phyloP scores from a whole-genome alignment of 257 asterid species.

The Solanum sitiens region DNA sequence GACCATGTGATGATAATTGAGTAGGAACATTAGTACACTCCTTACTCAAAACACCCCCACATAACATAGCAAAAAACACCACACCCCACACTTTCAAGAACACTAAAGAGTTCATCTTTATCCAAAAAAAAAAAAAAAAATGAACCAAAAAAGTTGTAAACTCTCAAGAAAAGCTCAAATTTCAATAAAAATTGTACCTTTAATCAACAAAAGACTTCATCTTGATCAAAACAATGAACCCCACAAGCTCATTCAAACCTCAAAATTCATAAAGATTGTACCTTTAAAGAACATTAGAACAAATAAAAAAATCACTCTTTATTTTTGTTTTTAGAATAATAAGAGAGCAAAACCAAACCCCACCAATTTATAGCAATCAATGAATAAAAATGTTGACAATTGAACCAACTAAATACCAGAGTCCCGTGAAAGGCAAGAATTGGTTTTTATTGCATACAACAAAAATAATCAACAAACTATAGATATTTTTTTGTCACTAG shows the following conservation, averaged over 20 bases:
- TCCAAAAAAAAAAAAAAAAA: neutral
- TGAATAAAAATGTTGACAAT: conserved; percentile 3
- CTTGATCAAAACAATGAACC: neutral
- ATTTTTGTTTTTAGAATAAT: neutral
- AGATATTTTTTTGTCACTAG: neutral
- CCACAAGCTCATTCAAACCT: neutral
- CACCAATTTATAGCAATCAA: conserved; percentile 4
- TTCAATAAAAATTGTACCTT: neutral
- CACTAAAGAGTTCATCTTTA: conserved; percentile 21
- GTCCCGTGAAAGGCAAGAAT: conserved; percentile 32
- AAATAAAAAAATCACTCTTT: neutral
- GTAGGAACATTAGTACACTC: conserved; percentile 59
- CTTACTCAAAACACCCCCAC: conserved; percentile 23
- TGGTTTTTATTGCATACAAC: conserved; percentile 11
- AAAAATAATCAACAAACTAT: neutral
- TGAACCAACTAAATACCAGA: conserved; percentile 1
- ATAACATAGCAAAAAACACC: conserved; percentile 6
- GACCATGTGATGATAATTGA: conserved; percentile 46
- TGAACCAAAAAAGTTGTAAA: neutral
- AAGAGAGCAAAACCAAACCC: conserved; percentile 2
- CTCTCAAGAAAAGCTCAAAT: neutral
- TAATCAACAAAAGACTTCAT: conserved; percentile 13
- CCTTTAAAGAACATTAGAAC: neutral
- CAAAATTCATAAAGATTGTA: neutral
- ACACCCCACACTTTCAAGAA: conserved; percentile 2